Percentiles rank a stretch among this genome's conserved stretches.
phyloP scores from a whole-genome alignment of 2,329 filamentous ascomycete species.

The Ambrosiella beaveri region DNA sequence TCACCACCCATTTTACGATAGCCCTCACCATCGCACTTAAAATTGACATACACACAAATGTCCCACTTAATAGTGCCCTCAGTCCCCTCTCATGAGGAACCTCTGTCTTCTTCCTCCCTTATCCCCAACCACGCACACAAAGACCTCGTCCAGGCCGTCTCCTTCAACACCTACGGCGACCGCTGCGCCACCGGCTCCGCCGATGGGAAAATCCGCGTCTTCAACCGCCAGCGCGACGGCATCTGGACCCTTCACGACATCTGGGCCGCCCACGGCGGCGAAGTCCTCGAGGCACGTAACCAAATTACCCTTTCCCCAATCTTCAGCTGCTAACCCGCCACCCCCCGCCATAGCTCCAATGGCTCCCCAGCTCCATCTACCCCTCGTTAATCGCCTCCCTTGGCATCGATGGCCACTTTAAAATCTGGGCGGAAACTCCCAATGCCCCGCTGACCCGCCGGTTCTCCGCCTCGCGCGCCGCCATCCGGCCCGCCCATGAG shows the following conservation, averaged over 20 bases:
- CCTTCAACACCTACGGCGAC: slow-evolving; percentile 84
- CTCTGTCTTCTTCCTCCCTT: slow-evolving; percentile 29
- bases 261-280: slow-evolving; percentile 79
- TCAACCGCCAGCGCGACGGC: slow-evolving; percentile 64
- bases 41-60: slow-evolving; percentile 6
- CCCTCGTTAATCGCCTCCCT: slow-evolving; percentile 74
- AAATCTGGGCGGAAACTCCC: slow-evolving; percentile 83
- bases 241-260: slow-evolving; percentile 69
- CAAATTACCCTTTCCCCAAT: background rate
- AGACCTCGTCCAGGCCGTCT: slow-evolving; percentile 67
- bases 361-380: slow-evolving; percentile 80
- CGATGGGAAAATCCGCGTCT: slow-evolving; percentile 84
- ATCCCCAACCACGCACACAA: slow-evolving; percentile 59
- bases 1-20: background rate
- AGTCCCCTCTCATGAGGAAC: slow-evolving; percentile 23
- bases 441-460: slow-evolving; percentile 63
- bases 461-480: slow-evolving; percentile 44
- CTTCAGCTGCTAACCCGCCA: slow-evolving; percentile 12
- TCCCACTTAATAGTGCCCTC: slow-evolving; percentile 12
- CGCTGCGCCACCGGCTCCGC: slow-evolving; percentile 82
- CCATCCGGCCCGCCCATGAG: slow-evolving; percentile 33
- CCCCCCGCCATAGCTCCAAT: slow-evolving; percentile 49
- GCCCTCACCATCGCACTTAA: background rate
- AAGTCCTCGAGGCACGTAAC: slow-evolving; percentile 61
- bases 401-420: slow-evolving; percentile 71